phyloP scores from a whole-genome alignment of 148 eudicot genomes.

The Spergularia marina region DNA sequence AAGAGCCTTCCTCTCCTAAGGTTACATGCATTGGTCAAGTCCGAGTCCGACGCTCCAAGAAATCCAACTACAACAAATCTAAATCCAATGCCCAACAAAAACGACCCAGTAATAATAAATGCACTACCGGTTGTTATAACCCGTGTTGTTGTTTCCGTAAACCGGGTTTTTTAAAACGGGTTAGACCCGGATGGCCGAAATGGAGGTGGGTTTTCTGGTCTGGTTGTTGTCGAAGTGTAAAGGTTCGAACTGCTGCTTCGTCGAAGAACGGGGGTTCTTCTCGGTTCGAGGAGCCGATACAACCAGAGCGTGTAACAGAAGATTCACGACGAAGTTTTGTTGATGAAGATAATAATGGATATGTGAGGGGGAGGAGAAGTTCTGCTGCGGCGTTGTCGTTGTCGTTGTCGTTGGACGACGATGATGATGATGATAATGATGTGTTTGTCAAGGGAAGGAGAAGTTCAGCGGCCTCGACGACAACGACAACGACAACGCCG shows the following conservation, averaged over 20 bases:
- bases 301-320: background rate
- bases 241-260: conserved; percentile 14
- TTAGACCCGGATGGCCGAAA: background rate
- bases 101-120: background rate
- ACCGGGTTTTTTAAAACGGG: conserved; percentile 14
- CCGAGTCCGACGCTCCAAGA: conserved; percentile 32
- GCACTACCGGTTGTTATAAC: background rate
- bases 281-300: background rate
- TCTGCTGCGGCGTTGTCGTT: background rate
- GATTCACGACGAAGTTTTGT: background rate
- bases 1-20: conserved; percentile 90
- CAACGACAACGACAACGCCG: conserved; percentile 22
- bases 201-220: conserved; percentile 40
- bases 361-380: conserved; percentile 11
- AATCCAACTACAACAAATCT: background rate
- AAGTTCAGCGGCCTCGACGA: background rate
- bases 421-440: background rate
- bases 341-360: background rate
- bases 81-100: background rate
- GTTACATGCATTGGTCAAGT: conserved; percentile 97
- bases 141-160: conserved; percentile 28
- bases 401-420: conserved; percentile 7
- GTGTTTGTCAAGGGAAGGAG: background rate
- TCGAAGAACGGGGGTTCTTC: background rate
- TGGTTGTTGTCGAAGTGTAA: conserved; percentile 36